Evolutionary conservation across 192 early-diverging fungal species (phyloP), one percentile per base, ranked within the genome.

Genomic region (Glomus cerebriforme): DNA sequence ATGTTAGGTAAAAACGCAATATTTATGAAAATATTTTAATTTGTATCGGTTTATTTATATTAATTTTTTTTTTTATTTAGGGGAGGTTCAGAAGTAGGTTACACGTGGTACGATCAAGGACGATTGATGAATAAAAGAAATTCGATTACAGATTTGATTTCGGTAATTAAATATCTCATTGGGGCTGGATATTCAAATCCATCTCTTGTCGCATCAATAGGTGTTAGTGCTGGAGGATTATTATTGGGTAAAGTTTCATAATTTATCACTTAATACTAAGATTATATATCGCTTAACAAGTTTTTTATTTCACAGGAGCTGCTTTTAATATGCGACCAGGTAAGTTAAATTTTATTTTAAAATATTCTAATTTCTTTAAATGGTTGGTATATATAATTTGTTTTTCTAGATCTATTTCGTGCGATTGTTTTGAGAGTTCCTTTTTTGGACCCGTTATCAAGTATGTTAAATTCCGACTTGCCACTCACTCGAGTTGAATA

Each of bases 381-480:
- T 58, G 91, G 19, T 54, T 47, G 26, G 13, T 22, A 58, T 70
- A 17, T 43, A 0, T 24, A 15, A 13, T 24, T 70, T 17, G 32
- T 4, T 70, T 10, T n/a, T 45, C 89, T 93, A 59, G 92, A 92
- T 60, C 85, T 93, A 15, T 95, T 95, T 79, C 87, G 91, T 5
- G 92, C 94, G 0, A 89, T 94, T 1, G 78, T 94, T 19, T 83
- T 93, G 24, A 87, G 90, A 59, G 95, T 96, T 0, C 95, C 95
- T 0, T 96, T 96, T 88, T 85, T 96, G 7, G 95, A 96, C 71
- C 93, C 94, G 37, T 85, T 96, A 59, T 92, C 93, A n/a, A 87
- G 95, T 19, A 96, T 96, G 95, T 81, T 94, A 43, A 86, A 89
- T 60, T 89, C 93, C 7, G 78, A 90, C 66, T 85, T 94, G 29